Base-by-base conservation (phyloP, 1,284 basidiomycete species). In the Melampsora abietis-canadensis region DNA sequence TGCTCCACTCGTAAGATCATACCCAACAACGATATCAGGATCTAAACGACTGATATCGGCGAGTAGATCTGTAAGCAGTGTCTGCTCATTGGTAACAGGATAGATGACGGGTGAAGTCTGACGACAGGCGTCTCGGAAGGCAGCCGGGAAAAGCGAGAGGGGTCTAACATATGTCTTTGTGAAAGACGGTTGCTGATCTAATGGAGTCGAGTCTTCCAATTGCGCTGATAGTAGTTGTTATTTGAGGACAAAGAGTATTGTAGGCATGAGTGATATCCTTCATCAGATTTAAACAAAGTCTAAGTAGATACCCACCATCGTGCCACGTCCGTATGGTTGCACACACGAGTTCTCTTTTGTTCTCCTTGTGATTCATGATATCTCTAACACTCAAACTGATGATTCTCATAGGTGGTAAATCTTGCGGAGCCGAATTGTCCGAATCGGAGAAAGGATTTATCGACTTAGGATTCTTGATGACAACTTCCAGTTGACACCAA, bases 401-500 rank as follows among this genome's bases (percentile, higher is more conserved):
- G 60, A 98, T 87, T 0, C 92, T 98, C 59, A 99, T 82, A 0
- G 94, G 92, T 3, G 96, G 96, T 24, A 87, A 86, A 37, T 93
- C 94, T 79, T 88, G 89, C 0, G 91, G 91, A 7, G 91, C 89
- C 21, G 85, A 82, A 1, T 84, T 77, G 78, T 93, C 92, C 1
- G 86, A 85, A 73, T 94, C 91, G 0, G 88, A 80, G 80, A 95
- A 88, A 0, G 92, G 91, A 76, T 88, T 90, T 81, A 98, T 88
- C 78, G 91, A 87, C 81, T 96, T 97, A 1, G 94, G 93, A 79
- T 94, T 87, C 15, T 87, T 83, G 14, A 94, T 89, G 0, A 87
- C 88, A n/a, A 88, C 90, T 83, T 98, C 95, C 31, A 96, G 84
- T 84, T 96, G 95, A 80, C 93, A 95, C 94, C 94, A 97, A 0